These are phyloP conservation scores for Sclerotinia subarctica DNA, from an alignment of 2,329 filamentous ascomycete genomes.

Conservation along the genomic window DNA sequence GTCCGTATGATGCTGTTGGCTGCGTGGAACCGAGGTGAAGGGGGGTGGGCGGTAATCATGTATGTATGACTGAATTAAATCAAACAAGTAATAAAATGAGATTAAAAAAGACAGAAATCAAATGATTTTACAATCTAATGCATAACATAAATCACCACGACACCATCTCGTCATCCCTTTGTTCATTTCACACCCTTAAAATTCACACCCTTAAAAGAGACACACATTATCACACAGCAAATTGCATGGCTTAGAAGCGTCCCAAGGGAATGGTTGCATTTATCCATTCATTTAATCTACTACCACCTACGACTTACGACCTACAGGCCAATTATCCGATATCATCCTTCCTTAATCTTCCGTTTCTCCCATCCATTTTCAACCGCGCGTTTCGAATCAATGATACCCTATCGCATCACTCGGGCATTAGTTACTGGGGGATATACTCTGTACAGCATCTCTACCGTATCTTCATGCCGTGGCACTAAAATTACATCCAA, in stretches of 20 bases:
- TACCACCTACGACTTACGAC: neutral
- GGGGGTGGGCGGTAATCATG: neutral
- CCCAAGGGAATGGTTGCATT: constrained; percentile 17
- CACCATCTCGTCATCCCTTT: neutral
- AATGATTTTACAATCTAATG: no score
- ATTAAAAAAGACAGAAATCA: neutral
- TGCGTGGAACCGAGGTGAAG: neutral
- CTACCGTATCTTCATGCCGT: constrained; percentile 11
- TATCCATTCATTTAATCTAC: constrained; percentile 1
- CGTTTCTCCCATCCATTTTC: neutral
- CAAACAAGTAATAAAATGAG: neutral
- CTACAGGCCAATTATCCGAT: constrained; percentile 3
- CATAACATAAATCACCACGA: neutral
- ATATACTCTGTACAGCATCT: constrained; percentile 1
- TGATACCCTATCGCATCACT: constrained; percentile 11
- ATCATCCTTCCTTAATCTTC: neutral
- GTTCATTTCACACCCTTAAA: neutral
- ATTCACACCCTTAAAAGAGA: neutral
- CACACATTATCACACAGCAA: neutral
- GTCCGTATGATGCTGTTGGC: neutral
- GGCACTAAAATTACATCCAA: neutral
- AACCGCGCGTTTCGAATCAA: constrained; percentile 20
- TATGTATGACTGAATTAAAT: constrained; percentile 1
- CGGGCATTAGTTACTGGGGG: constrained; percentile 11
- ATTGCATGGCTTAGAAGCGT: constrained; percentile 1